Evolutionary conservation across 1,284 basidiomycete genomes (phyloP), one percentile per base, ranked within the genome.

Genomic region (Ustilago xerochloae): DNA sequence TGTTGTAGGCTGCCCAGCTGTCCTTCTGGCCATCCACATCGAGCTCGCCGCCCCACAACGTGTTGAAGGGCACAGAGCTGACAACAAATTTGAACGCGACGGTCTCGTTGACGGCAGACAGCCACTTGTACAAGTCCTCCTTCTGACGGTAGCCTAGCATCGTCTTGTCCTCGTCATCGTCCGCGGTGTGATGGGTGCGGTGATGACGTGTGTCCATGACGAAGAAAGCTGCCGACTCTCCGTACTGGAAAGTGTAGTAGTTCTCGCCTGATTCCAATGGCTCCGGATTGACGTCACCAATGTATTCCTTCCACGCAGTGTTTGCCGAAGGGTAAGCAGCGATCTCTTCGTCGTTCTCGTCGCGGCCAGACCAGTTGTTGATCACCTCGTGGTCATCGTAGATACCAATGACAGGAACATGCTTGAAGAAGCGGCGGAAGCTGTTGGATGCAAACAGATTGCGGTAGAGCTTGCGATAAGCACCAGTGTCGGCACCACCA

Each of bases 11-110:
- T 0, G 90, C 90, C 92, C 91, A 93, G 2, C 81, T 75, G 83
- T 91, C 91, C 30, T 84, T 83, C 52, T 87, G 87, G 0, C 90
- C 90, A 79, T 92, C 90, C 63, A 79, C 55, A 56, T 83, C 82
- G 4, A 83, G 68, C 20, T 89, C 87, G 15, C 85, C 84, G 2
- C 87, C 88, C 91, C 92, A 93, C 16, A 93, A 87, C 0, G 89
- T 89, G 39, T 90, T 92, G 85, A 94, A 90, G 0, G 92, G 92
- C 4, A 93, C 91, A 9, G 90, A 91, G 12, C 89, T 88, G 22
- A 91, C 88, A 58, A 94, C 87, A 82, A 94, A 93, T 85, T 93
- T 93, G 88, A 92, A 93, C 0, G 90, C 89, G 4, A 89, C 87
- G 0, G 92, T 93, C 56, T 86, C 83, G 84, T 93, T 93, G 47